Evolutionary conservation across 768 basidiomycete species (phyloP), one percentile per base, ranked within the genome.

Genomic region (Hypsizygus marmoreus): DNA sequence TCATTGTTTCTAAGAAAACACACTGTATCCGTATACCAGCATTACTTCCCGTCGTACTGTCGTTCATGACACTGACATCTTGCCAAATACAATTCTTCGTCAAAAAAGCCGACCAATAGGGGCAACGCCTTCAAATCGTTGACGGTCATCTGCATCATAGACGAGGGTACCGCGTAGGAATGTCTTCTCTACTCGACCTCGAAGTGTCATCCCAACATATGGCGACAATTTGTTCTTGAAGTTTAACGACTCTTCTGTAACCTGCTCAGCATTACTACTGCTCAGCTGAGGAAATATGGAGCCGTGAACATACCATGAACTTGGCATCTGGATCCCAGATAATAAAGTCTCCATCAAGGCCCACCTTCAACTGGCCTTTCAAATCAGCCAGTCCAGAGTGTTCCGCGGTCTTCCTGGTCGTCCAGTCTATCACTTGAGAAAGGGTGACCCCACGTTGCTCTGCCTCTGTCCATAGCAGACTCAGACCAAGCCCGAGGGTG

Each of bases 161-260:
- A 86, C 78, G 34, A 87, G 62, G 13, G 62, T 55, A 2, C 93
- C 95, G 4, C 92, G 80, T n/a, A 98, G 69, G 63, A 80, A 90
- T 0, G 91, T 92, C 64, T 84, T 72, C 48, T 80, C 70, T 26
- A 94, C 89, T n/a, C 70, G 70, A 0, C 95, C 95, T 12, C 56
- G 70, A 33, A 97, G 73, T 13, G 58, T 73, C 57, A 80, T 70
- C 4, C 93, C 94, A 54, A 89, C 80, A 62, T 95, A 98, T 2
- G 95, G 90, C 3, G 91, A 90, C 14, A 97, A 59, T 66, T 94
- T 95, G 70, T 98, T 97, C 74, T 92, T 97, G 77, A 95, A 97
- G 42, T 84, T 75, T 10, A 97, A 72, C 10, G 66, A 59, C 7
- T 87, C 84, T 59, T 79, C 79, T 20, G 83, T 84, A 17, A 94